A percentile compares a stretch with the other conserved stretches of the same genome.
Conservation (phyloP, 495 filamentous ascomycete species). For the Aspergillus diversus region DNA sequence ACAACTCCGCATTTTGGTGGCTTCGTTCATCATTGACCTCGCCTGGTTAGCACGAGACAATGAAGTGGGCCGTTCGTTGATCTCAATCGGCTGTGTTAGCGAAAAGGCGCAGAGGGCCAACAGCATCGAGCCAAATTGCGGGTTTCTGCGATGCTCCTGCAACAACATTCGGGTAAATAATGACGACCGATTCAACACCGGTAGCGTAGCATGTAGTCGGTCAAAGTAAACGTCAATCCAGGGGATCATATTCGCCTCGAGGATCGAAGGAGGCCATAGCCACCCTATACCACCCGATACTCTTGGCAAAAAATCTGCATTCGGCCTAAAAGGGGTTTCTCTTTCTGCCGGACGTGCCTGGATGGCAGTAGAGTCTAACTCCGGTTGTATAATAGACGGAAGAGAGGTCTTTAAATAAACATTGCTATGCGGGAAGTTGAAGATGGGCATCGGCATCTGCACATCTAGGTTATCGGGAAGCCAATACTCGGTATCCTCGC, state of each 20-base stretch:
- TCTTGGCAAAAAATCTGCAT: slow-evolving; percentile 25
- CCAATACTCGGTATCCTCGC: slow-evolving; percentile 44
- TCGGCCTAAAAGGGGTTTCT: slow-evolving; percentile 15
- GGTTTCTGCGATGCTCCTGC: slow-evolving; percentile 68
- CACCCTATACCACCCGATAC: slow-evolving; percentile 27
- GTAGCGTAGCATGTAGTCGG: slow-evolving; percentile 79
- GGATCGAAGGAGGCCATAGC: slow-evolving; percentile 43
- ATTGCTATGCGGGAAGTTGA: slow-evolving; percentile 44
- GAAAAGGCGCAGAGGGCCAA: slow-evolving; percentile 81
- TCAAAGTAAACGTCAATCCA: slow-evolving; percentile 85
- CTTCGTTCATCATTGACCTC: slow-evolving; percentile 71
- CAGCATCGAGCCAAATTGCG: slow-evolving; percentile 67
- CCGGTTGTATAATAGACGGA: slow-evolving; percentile 44
- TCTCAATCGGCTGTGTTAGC: slow-evolving; percentile 77
- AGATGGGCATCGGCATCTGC: slow-evolving; percentile 39
- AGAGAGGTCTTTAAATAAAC: slow-evolving; percentile 44
- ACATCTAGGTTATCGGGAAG: slow-evolving; percentile 43
- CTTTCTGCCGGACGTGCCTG: slow-evolving; percentile 27
- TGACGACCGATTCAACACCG: slow-evolving; percentile 69
- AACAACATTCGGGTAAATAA: slow-evolving; percentile 63
- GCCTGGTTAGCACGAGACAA: slow-evolving; percentile 56
- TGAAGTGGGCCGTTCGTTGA: slow-evolving; percentile 46
- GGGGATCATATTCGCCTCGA: slow-evolving; percentile 46
- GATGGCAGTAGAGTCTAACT: slow-evolving; percentile 25
- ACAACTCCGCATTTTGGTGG: slow-evolving; percentile 72